Evolutionary conservation across 768 basidiomycete species (phyloP).

Genomic region (Hysterangium stoloniferum): DNA sequence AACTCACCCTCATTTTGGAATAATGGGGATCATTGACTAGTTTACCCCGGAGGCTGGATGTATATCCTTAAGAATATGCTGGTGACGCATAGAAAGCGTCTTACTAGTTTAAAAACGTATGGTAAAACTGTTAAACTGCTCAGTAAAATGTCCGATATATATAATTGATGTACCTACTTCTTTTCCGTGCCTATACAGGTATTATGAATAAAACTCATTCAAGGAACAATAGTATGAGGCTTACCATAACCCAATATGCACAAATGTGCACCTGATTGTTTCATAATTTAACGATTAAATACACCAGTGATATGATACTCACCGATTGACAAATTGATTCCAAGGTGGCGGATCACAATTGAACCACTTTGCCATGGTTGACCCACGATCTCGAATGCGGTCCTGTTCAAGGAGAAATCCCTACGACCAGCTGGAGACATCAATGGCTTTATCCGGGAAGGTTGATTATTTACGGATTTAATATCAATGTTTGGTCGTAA

Average conservation of each 20-base stretch:
- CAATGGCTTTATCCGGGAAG: no score
- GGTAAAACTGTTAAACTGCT: neutral
- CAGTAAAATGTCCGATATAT: neutral
- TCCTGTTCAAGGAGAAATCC: slow-evolving; percentile 6
- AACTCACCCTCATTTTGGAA: slow-evolving; percentile 3
- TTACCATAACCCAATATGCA: slow-evolving; percentile 7
- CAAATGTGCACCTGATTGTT: neutral
- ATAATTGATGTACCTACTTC: slow-evolving; percentile 1
- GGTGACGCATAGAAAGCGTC: neutral
- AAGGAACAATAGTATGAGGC: neutral
- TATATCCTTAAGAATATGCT: neutral
- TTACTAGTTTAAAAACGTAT: neutral
- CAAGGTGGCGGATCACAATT: slow-evolving; percentile 6
- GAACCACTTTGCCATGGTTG: slow-evolving; percentile 9
- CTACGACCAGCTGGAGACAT: neutral
- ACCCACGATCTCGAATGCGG: slow-evolving; percentile 4
- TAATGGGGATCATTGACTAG: slow-evolving; percentile 2
- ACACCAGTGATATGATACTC: neutral
- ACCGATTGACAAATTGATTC: slow-evolving; percentile 9
- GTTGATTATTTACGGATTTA: neutral
- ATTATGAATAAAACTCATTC: neutral
- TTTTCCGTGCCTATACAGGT: slow-evolving; percentile 2
- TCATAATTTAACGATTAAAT: neutral
- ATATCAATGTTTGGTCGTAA: slow-evolving; percentile 1
- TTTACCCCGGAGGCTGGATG: slow-evolving; percentile 1